phyloP scores from a whole-genome alignment of 495 filamentous ascomycete species.

The Talaromyces stipitatus region DNA sequence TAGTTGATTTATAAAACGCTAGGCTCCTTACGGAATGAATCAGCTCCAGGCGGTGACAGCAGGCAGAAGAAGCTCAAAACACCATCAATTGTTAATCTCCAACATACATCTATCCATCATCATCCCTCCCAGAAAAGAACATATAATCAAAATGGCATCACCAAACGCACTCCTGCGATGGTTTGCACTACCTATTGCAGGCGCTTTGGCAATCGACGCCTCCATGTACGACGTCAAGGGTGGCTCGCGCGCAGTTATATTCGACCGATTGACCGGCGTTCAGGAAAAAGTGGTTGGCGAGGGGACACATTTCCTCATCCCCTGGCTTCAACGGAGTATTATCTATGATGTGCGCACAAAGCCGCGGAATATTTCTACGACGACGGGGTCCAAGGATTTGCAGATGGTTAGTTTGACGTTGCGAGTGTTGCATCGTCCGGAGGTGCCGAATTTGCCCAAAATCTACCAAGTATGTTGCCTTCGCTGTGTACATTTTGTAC shows the following conservation, averaged over 20 bases:
- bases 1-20: background rate
- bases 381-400: conserved; percentile 95
- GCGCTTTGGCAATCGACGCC: conserved; percentile 54
- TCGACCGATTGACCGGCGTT: conserved; percentile 88
- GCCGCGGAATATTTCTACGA: conserved; percentile 95
- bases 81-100: background rate
- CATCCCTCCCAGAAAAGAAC: conserved; percentile 18
- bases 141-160: conserved; percentile 46
- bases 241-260: conserved; percentile 92
- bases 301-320: conserved; percentile 93
- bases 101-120: background rate
- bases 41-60: background rate
- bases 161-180: conserved; percentile 14
- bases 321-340: conserved; percentile 92
- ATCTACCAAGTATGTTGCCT: conserved; percentile 94
- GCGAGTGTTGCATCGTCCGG: conserved; percentile 88
- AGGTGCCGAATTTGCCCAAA: conserved; percentile 84
- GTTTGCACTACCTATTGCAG: conserved; percentile 60
- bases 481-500: no score
- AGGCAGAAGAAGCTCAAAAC: conserved; percentile 2
- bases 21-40: background rate
- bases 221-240: conserved; percentile 96
- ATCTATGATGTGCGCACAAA: conserved; percentile 97
- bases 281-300: conserved; percentile 89
- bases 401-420: conserved; percentile 99